Conservation (phyloP, 202 grass and related monocot genomes). For the Panicum hallii region DNA sequence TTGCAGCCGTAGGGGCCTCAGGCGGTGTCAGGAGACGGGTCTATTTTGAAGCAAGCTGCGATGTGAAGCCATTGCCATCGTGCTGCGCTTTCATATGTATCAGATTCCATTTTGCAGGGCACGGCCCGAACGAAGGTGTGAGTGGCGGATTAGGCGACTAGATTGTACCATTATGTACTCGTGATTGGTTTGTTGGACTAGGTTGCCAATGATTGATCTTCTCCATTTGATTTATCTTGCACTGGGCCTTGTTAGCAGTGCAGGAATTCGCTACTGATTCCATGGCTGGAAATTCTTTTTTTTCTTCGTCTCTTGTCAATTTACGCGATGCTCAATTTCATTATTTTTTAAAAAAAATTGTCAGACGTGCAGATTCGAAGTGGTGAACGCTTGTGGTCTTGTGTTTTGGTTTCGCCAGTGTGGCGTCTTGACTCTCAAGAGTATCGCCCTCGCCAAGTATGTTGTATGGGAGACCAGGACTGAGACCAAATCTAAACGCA, state of each 20-base stretch:
- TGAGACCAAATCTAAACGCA: not conserved
- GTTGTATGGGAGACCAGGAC: not conserved
- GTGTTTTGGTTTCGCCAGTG: not conserved
- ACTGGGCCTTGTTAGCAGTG: slow-evolving; percentile 23
- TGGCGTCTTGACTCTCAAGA: not conserved
- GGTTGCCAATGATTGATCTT: slow-evolving; percentile 36
- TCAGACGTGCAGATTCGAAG: not conserved
- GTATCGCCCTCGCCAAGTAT: not conserved
- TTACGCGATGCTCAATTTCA: not conserved
- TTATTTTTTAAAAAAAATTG: too few relatives aligned
- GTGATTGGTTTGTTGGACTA: slow-evolving; percentile 58
- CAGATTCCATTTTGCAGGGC: slow-evolving; percentile 57
- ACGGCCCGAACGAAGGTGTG: slow-evolving; percentile 59
- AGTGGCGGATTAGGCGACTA: slow-evolving; percentile 58
- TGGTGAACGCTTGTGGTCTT: not conserved
- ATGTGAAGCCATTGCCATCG: slow-evolving; percentile 30
- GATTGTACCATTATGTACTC: slow-evolving; percentile 67
- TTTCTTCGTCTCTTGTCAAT: too few relatives aligned
- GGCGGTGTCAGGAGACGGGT: slow-evolving; percentile 29
- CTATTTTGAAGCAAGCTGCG: slow-evolving; percentile 49
- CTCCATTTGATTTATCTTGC: slow-evolving; percentile 48
- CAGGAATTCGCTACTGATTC: not conserved
- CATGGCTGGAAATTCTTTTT: not conserved
- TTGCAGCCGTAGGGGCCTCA: slow-evolving; percentile 9
- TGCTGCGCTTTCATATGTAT: slow-evolving; percentile 43